Evolutionary conservation across 331 rosid genomes (phyloP), one percentile per base, ranked within the genome.

Genomic region (Acacia pycnantha): DNA sequence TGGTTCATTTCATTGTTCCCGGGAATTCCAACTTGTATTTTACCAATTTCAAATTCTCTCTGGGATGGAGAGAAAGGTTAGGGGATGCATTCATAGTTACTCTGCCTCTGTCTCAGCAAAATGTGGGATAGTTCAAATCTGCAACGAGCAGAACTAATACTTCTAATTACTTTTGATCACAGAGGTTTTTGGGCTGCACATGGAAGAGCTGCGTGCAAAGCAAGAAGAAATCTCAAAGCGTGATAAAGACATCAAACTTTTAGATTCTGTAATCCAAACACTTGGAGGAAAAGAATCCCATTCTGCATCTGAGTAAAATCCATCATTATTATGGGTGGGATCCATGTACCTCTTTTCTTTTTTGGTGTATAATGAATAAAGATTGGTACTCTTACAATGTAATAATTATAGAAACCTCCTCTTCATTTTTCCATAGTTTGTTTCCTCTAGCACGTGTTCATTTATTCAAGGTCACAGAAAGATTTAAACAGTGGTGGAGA

Each of bases 101-200:
- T 24, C n/a, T 50, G 67, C 26, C 18, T 47, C 69, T 22, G 68
- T 43, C 29, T 13, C 6, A 14, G 41, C 22, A 13, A 47, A 43
- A 21, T 54, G 69, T 47, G 26, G 33, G 66, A 22, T 4, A 6
- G 29, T 48, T 81, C 70, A 77, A 64, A 22, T 85, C 68, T 82
- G 54, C 12, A 16, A 79, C 76, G 4, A 8, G 58, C 11, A 56
- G 56, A 58, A 37, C 27, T 77, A 67, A 77, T 50, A 50, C 27
- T 81, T 67, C 21, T 51, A 50, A 82, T 51, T 44, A 82, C 70
- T 56, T 51, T 79, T 62, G 48, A 26, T 19, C 56, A 51, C 87
- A 95, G 97, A 92, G 97, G 99, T 93, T 41, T 95, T 95, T 87
- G 87, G 90, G 83, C 88, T 95, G 81, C 99, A 95, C 85, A 86